Evolutionary conservation across 495 filamentous ascomycete species (phyloP).

Genomic region (Neurospora sp.): DNA sequence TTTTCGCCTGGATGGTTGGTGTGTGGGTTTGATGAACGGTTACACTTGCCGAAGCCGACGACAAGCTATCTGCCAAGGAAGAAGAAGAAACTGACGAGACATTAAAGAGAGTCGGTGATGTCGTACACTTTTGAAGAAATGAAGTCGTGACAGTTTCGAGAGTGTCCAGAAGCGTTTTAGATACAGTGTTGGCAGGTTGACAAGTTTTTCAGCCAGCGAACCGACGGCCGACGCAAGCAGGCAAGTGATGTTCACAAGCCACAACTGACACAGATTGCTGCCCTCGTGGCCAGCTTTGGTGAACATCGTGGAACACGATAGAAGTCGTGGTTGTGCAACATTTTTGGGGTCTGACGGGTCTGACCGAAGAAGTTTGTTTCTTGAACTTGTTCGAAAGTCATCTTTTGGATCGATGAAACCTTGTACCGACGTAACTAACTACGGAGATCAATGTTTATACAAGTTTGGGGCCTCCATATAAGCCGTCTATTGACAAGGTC

Average conservation of each 20-base stretch:
- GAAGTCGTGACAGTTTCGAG: background rate
- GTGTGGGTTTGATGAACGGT: background rate
- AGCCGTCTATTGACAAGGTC: background rate
- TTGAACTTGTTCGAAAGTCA: background rate
- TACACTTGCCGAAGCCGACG: background rate
- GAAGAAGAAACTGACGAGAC: background rate
- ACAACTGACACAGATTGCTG: background rate
- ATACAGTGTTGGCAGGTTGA: background rate
- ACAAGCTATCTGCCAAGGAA: background rate
- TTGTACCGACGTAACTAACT: background rate
- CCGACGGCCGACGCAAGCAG: background rate
- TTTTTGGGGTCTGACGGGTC: background rate
- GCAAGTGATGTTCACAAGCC: background rate
- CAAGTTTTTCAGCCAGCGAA: background rate
- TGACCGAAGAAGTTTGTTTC: background rate
- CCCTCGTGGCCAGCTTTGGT: background rate
- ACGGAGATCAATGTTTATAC: background rate
- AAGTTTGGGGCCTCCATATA: background rate
- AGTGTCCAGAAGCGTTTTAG: background rate
- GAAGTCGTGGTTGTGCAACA: background rate
- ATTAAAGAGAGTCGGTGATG: background rate
- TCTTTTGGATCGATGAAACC: background rate
- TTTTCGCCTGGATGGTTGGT: background rate
- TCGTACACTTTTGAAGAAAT: background rate
- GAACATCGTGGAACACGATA: background rate